These are phyloP conservation scores for Salvia miltiorrhiza DNA, from an alignment of 257 asterid genomes.

Conservation along the genomic window DNA sequence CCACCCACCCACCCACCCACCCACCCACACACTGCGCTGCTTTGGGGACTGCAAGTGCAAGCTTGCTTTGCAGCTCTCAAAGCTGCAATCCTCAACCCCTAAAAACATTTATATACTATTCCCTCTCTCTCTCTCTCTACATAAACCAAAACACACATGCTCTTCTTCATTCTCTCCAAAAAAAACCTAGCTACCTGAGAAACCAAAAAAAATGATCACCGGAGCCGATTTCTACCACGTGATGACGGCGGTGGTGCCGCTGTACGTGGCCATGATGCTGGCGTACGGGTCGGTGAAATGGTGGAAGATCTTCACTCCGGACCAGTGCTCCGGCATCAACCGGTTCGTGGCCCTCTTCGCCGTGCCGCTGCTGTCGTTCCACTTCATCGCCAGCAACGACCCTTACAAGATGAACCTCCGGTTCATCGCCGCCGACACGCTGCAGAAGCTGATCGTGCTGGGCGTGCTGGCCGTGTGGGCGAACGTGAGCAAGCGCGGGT, in stretches of 20 bases:
- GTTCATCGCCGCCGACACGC: constrained; percentile 84
- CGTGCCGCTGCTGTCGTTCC: constrained; percentile 85
- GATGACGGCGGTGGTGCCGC: constrained; percentile 91
- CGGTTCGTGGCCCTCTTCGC: constrained; percentile 90
- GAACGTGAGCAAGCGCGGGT: constrained; percentile 46
- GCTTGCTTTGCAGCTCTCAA: constrained; percentile 55
- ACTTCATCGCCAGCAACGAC: constrained; percentile 73
- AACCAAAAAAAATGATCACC: constrained; percentile 46
- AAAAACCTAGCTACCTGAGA: background rate
- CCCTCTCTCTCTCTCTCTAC: constrained; percentile 23
- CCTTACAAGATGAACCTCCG: constrained; percentile 78
- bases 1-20: too few species aligned
- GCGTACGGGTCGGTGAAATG: constrained; percentile 94
- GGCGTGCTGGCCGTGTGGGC: constrained; percentile 56
- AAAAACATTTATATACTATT: constrained; percentile 18
- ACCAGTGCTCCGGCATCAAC: constrained; percentile 91
- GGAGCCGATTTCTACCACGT: constrained; percentile 72
- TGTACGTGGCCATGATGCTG: constrained; percentile 82
- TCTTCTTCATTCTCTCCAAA: constrained; percentile 9
- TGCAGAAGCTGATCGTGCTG: constrained; percentile 70
- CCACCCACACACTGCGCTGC: constrained; percentile 25
- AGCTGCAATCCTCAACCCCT: constrained; percentile 41
- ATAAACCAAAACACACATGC: constrained; percentile 41
- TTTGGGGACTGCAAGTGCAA: constrained; percentile 56
- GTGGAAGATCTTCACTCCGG: constrained; percentile 94